phyloP scores from a whole-genome alignment of 2,329 filamentous ascomycete species.

The Raffaelea arxii region DNA sequence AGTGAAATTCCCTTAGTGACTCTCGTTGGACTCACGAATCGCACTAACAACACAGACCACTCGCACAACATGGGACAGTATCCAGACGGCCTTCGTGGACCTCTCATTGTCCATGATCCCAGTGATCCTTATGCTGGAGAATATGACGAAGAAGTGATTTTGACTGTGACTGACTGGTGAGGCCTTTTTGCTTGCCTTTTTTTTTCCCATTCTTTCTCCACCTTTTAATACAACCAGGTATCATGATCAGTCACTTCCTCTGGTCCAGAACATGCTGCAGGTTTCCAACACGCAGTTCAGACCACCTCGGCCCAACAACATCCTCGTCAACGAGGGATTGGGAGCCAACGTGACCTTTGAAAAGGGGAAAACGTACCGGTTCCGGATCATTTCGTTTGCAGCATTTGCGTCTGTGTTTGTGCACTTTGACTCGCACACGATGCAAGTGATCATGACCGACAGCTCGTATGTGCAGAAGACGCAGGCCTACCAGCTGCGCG shows the following conservation, averaged over 20 bases:
- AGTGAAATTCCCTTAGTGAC: conserved; percentile 4
- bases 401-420: conserved; percentile 33
- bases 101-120: conserved; percentile 51
- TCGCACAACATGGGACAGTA: conserved; percentile 56
- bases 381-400: conserved; percentile 36
- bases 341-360: conserved; percentile 25
- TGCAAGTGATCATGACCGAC: conserved; percentile 36
- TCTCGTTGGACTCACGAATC: not conserved
- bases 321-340: conserved; percentile 33
- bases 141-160: conserved; percentile 48
- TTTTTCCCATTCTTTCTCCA: not conserved
- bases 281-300: conserved; percentile 27
- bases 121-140: conserved; percentile 39
- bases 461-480: conserved; percentile 27
- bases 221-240: conserved; percentile 23
- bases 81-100: conserved; percentile 55
- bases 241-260: conserved; percentile 25
- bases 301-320: conserved; percentile 30
- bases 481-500: conserved; percentile 26
- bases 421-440: conserved; percentile 32
- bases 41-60: conserved; percentile 35
- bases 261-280: conserved; percentile 29
- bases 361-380: conserved; percentile 34
- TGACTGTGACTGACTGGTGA: conserved; percentile 39
- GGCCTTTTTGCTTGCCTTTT: not conserved